phyloP scores from a whole-genome alignment of 2,329 filamentous ascomycete species.

The Orbilia javanica region DNA sequence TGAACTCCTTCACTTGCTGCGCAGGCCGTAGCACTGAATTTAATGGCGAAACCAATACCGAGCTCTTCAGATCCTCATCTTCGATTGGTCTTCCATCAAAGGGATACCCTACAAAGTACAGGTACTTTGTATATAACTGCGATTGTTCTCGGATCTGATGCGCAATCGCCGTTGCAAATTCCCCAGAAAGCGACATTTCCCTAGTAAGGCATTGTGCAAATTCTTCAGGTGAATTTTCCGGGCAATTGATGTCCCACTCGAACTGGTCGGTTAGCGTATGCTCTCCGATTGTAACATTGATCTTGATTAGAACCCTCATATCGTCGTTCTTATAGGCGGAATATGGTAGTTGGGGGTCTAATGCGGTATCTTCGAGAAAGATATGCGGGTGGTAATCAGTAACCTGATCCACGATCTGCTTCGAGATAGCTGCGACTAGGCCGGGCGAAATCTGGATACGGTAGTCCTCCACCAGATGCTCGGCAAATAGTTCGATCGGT shows the following conservation, averaged over 20 bases:
- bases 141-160: constrained; percentile 97
- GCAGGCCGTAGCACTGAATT: constrained; percentile 87
- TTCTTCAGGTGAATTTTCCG: constrained; percentile 91
- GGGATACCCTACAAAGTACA: constrained; percentile 92
- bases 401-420: constrained; percentile 86
- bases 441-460: constrained; percentile 78
- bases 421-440: constrained; percentile 74
- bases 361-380: constrained; percentile 86
- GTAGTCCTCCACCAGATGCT: constrained; percentile 89
- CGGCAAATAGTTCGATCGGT: constrained; percentile 82
- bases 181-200: constrained; percentile 90
- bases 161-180: constrained; percentile 96
- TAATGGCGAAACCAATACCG: constrained; percentile 87
- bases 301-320: constrained; percentile 94
- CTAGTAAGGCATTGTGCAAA: constrained; percentile 90
- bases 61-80: constrained; percentile 86
- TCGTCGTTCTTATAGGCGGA: constrained; percentile 98
- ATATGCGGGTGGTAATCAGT: constrained; percentile 94
- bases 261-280: constrained; percentile 97
- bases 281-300: constrained; percentile 96
- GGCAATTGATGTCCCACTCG: constrained; percentile 98
- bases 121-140: constrained; percentile 90
- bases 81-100: constrained; percentile 95
- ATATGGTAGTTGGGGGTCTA: constrained; percentile 91
- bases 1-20: constrained; percentile 92